Conservation (phyloP, 345 rosid genomes). For the Syzygium oleosum region DNA sequence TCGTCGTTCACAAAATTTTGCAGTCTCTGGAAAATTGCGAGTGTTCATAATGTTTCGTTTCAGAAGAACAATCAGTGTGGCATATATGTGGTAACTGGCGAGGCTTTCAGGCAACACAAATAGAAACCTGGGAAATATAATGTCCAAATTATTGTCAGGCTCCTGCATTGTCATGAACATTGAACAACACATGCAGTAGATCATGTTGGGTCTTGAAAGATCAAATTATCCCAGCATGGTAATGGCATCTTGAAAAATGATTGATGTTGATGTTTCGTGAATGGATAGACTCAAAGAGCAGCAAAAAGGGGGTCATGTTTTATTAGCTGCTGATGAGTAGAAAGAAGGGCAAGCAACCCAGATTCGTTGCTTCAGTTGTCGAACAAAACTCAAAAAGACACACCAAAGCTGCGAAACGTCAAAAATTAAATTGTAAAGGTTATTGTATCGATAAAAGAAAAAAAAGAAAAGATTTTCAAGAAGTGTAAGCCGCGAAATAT, state of each 20-base stretch:
- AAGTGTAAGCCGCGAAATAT: background rate
- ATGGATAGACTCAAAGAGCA: background rate
- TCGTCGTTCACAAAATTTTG: background rate
- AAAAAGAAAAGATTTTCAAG: background rate
- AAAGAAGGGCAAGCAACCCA: background rate
- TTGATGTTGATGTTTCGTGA: background rate
- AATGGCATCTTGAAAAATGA: background rate
- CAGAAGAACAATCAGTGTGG: background rate
- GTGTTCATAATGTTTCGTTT: background rate
- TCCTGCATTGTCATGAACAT: background rate
- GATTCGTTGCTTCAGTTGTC: background rate
- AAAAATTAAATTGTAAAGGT: background rate
- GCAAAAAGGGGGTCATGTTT: background rate
- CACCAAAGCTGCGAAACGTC: background rate
- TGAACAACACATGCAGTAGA: background rate
- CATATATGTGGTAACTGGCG: background rate
- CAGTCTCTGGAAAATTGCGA: background rate
- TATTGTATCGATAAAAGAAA: background rate
- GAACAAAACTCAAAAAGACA: background rate
- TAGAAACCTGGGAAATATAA: background rate
- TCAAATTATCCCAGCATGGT: background rate
- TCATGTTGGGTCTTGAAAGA: background rate
- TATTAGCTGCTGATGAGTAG: background rate
- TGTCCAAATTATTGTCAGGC: background rate
- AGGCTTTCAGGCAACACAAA: background rate